A percentile compares a stretch with the other conserved stretches of the same genome.
phyloP scores from a whole-genome alignment of 2,329 filamentous ascomycete genomes.

The Sclerotinia borealis region DNA sequence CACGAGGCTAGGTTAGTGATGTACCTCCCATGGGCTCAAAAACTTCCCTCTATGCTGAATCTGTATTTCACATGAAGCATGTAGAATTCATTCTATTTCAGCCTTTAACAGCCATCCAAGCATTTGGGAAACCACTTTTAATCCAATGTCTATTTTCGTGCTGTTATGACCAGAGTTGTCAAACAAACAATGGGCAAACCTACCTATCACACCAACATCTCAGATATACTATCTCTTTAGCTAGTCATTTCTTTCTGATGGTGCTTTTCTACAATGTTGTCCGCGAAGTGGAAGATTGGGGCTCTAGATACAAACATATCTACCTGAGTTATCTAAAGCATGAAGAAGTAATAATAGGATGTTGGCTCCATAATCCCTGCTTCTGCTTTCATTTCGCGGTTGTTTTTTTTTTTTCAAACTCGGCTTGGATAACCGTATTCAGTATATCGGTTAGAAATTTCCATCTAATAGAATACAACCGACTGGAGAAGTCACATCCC shows the following conservation, averaged over 20 bases:
- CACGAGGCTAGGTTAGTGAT: background rate
- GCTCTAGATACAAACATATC: background rate
- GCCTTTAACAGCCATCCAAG: background rate
- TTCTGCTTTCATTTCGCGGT: background rate
- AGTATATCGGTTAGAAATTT: background rate
- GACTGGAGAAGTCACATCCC: background rate
- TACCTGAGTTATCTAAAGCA: background rate
- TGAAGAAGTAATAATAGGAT: background rate
- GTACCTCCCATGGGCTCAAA: background rate
- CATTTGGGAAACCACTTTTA: background rate
- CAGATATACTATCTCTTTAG: background rate
- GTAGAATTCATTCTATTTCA: background rate
- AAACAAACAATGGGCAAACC: no score
- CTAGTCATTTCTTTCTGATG: background rate
- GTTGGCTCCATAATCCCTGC: background rate
- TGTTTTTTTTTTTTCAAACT: no score
- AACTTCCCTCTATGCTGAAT: background rate
- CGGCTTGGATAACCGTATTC: background rate
- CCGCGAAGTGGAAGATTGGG: no score
- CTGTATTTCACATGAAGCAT: background rate
- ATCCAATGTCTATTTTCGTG: background rate
- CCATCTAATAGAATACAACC: background rate
- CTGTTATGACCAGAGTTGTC: background rate
- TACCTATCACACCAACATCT: background rate
- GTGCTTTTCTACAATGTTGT: background rate